A percentile compares a stretch with the other conserved stretches of the same genome.
These are phyloP conservation scores for Ephemerocybe angulata DNA, from an alignment of 768 basidiomycete genomes.

Conservation along the genomic window DNA sequence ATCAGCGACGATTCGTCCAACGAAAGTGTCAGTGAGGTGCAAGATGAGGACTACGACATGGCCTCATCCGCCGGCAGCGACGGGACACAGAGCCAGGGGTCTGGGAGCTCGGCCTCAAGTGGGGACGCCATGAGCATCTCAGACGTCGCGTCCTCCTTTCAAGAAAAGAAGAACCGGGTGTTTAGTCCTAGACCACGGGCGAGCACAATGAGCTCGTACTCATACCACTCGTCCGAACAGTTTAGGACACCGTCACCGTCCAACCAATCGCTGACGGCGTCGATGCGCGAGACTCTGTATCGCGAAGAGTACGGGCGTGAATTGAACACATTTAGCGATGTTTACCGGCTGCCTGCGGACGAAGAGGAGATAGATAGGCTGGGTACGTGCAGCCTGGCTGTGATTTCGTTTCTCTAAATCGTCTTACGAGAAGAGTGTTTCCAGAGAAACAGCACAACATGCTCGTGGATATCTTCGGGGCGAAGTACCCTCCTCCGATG, in stretches of 20 bases:
- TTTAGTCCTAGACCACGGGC: too few species aligned
- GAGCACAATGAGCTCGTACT: neutral
- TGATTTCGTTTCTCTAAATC: slow-evolving; percentile 2
- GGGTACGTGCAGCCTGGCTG: slow-evolving; percentile 36
- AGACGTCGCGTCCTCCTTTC: neutral
- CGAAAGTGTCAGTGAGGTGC: too few species aligned
- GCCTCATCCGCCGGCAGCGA: neutral
- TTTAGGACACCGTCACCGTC: slow-evolving; percentile 54
- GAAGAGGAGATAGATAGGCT: slow-evolving; percentile 71
- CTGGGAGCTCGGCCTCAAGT: too few species aligned
- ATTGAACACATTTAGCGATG: slow-evolving; percentile 75
- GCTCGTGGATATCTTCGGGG: slow-evolving; percentile 59
- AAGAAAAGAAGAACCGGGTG: too few species aligned
- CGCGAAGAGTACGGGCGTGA: slow-evolving; percentile 65
- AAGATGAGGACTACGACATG: neutral
- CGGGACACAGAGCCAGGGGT: too few species aligned
- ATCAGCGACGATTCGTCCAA: neutral
- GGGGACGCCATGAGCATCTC: neutral
- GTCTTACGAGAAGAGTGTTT: slow-evolving; percentile 7
- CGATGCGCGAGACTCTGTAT: slow-evolving; percentile 54
- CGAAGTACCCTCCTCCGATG: slow-evolving; percentile 58
- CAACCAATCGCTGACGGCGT: slow-evolving; percentile 64
- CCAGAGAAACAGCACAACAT: slow-evolving; percentile 66
- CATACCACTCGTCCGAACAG: neutral
- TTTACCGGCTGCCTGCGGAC: slow-evolving; percentile 76